Evolutionary conservation across 768 basidiomycete species (phyloP), one percentile per base, ranked within the genome.

Genomic region (Mycena indigotica): DNA sequence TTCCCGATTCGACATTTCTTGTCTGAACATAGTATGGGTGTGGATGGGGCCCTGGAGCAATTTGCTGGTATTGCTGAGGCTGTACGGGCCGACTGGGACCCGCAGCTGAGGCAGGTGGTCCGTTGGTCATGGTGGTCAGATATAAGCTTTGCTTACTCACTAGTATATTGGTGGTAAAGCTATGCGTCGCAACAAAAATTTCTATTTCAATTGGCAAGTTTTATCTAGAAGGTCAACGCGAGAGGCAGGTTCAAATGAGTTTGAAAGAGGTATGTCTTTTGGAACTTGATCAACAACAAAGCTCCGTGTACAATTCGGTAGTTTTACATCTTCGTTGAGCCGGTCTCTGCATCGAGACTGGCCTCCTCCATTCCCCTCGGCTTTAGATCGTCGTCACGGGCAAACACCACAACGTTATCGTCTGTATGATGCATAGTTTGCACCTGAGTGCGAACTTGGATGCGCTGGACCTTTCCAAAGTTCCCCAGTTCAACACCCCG

Each of bases 31-130:
- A 48, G 25, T 28, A 48, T n/a, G 25, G 55, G 24, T 15, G 52
- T 19, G 39, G 52, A 1, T 46, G 41, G 25, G 39, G 51, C 38
- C 39, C 26, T 21, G 50, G 51, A 4, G 55, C 39, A 25, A 2
- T 52, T 52, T 50, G 55, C 52, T 23, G 6, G 13, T 8, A 21
- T 13, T 13, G 41, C 41, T 6, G 41, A 2, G 41, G n/a, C 41
- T 6, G 41, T 16, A 52, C 52, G 48, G 58, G 35, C 28, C 78
- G 75, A 19, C 46, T 48, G 5, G 77, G 71, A 6, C 74, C 75
- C 21, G 81, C 75, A 50, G 74, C 76, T 12, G 73, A 70, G 3
- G 79, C 63, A 32, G 75, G 75, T 26, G 75, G 75, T 49, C 75
- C 77, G 59, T 71, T 73, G 35, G 73, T 73, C 77, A 77, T 80